phyloP scores from a whole-genome alignment of 169 alveolate species.

The Eimeria brunetti region DNA sequence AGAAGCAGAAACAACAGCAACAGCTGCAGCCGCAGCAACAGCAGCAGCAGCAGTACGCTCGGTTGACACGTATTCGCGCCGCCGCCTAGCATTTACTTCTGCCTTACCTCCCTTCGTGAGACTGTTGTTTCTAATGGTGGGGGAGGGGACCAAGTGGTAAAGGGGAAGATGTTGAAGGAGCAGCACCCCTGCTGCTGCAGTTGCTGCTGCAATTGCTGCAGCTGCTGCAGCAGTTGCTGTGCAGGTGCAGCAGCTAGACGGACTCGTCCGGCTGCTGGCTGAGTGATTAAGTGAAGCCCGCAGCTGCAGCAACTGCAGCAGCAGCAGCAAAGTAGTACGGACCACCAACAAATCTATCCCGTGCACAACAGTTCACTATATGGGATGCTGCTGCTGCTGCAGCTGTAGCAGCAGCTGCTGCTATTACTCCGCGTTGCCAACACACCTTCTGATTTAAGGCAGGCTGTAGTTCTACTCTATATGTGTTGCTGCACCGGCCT shows the following conservation, averaged over 20 bases:
- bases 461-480: background rate
- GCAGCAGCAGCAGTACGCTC: background rate
- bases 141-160: background rate
- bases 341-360: background rate
- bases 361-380: background rate
- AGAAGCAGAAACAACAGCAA: no score
- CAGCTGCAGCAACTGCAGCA: background rate
- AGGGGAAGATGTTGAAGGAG: background rate
- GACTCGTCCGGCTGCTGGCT: background rate
- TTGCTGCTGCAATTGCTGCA: no score
- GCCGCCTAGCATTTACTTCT: background rate
- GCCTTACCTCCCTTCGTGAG: background rate
- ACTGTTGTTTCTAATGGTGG: background rate
- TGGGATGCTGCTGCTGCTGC: background rate
- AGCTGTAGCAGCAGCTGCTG: background rate
- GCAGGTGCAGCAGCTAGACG: conserved; percentile 7
- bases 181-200: no score
- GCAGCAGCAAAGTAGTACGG: background rate
- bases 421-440: background rate
- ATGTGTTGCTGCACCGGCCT: background rate
- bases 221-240: background rate
- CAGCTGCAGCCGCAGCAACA: background rate
- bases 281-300: background rate
- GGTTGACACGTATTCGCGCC: background rate
- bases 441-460: background rate